Base-by-base conservation (phyloP, 805 yeast species). In the Metschnikowia bowlesiae region DNA sequence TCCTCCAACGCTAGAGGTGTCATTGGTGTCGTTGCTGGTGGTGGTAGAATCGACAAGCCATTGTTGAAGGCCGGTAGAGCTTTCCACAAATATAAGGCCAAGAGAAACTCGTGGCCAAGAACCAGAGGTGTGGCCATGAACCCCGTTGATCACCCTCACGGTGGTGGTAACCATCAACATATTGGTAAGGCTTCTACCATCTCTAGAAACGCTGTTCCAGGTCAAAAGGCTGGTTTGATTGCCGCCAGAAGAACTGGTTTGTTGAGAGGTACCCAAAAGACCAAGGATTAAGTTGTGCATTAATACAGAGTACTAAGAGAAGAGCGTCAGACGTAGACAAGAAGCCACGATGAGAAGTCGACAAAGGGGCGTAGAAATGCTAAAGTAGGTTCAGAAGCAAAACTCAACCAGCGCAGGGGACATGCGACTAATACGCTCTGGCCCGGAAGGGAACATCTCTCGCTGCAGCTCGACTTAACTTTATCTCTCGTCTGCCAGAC, bases 151-250 rank as follows among this genome's bases (percentile, higher is more conserved):
- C 99, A 92, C 84, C 99, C 99, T 78, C 99, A 92, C 80, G 99
- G 99, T 89, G 98, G 99, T 92, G 99, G 99, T 92, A 91, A 91
- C 96, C 98, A 92, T 81, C 98, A 92, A 84, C 98, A 92, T 80
- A 44, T 44, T 44, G 98, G 98, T 90, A 92, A 92, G 85, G 97
- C 98, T 72, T 92, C 98, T 69, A 92, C 98, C 72, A 92, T 92
- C 71, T 86, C 96, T 67, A 89, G 98, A 87, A 96, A 96, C 79
- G 97, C 98, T 65, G 98, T 92, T 76, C 82, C 99, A 71, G 99
- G 99, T 89, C 99, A 92, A 84, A 92, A 92, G 95, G 96, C 95
- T 76, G 99, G 99, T 92, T 89, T 92, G 76, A 94, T 92, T 78
- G 99, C 99, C 71, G 99, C 99, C 78, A 90, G 99, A 89, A 90